Conservation (phyloP, 345 rosid species). For the Litchi chinensis region DNA sequence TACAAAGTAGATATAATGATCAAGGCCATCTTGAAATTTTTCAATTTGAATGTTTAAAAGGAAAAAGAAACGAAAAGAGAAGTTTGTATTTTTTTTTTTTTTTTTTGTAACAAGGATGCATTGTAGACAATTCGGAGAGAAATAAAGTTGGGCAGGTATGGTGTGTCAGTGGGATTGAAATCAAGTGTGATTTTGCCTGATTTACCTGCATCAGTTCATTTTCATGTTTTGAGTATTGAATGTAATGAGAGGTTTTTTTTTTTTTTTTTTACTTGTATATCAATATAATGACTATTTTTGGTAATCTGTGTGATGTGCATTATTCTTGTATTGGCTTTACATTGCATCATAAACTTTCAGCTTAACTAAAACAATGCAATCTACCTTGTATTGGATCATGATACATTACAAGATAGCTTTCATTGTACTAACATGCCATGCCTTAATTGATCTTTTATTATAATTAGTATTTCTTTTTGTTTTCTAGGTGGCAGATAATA, state of each 20-base stretch:
- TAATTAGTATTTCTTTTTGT: constrained; percentile 6
- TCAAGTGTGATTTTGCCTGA: not conserved
- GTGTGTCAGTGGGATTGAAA: not conserved
- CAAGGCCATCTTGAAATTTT: not conserved
- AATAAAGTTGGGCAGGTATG: not conserved
- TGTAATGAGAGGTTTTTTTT: not conserved
- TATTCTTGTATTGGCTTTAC: not conserved
- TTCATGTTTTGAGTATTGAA: not conserved
- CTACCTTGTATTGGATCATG: not conserved
- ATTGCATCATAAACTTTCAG: not conserved
- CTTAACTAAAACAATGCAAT: not conserved
- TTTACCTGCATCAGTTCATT: not conserved
- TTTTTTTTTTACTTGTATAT: not conserved
- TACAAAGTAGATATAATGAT: no score
- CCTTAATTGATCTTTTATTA: not conserved
- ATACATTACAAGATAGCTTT: not conserved
- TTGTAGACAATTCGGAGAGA: not conserved
- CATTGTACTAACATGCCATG: not conserved
- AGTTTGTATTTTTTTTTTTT: no score
- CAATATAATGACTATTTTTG: not conserved
- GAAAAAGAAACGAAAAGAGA: no score
- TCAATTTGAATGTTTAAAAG: not conserved
- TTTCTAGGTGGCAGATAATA: constrained; percentile 72
- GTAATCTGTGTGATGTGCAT: not conserved
- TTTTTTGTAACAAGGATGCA: not conserved